Base-by-base conservation (phyloP, 192 early-diverging fungal genomes). In the Mortierella alpina region DNA sequence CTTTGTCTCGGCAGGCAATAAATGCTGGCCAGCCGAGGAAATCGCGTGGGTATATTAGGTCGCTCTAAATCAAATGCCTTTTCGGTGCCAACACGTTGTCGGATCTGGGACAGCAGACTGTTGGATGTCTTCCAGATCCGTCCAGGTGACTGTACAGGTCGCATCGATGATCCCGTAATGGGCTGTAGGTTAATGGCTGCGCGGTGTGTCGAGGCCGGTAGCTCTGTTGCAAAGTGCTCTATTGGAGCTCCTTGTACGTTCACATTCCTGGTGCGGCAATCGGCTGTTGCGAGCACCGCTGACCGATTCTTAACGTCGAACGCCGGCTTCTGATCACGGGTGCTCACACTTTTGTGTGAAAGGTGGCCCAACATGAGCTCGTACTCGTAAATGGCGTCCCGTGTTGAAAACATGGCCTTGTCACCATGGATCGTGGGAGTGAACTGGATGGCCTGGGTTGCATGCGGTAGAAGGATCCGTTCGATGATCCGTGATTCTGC, bases 401-500 rank as follows among this genome's bases (percentile, higher is more conserved):
- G 50, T 17, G 75, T 79, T 42, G 75, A 71, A 20, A 79, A 79
- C 75, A 79, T 79, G 62, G 72, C 75, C 31, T 79, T 79, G 45
- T 69, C 75, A 0, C 48, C 75, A 22, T 79, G 75, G 40, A 79
- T 66, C 0, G 75, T 79, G 0, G 75, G 75, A 10, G 69, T 79
- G 42, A 79, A 79, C 52, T 70, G 75, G 10, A 79, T 71, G 42
- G 75, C 75, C 44, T 79, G 75, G 2, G 75, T 72, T 56, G 69
- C 68, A 56, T 79, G 75, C 42, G 75, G 75, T 42, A 79, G 48
- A 2, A 79, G n/a, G 47, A 79, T 79, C 46, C 69, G 51, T 40
- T 79, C 75, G 1, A 79, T 10, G 31, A 79, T 61, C 14, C 75
- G 42, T 5, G 56, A 54, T 5, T 23, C 49, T 12, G 64, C 49